Conservation (phyloP, 345 rosid genomes). For the Aurinia saxatilis region DNA sequence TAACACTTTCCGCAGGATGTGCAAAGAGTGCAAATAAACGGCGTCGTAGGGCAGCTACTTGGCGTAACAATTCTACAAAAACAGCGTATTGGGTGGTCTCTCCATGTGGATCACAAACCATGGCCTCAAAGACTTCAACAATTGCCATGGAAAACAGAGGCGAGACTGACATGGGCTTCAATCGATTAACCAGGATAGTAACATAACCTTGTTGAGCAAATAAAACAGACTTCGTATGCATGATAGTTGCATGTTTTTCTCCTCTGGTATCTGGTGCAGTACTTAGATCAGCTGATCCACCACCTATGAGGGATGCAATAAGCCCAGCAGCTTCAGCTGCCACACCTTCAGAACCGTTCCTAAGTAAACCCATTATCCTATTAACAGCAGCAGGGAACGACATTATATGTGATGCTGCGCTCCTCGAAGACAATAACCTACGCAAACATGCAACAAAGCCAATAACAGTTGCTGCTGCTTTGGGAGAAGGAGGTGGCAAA, state of each 20-base stretch:
- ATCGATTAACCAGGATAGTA: slow-evolving; percentile 73
- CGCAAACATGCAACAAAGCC: slow-evolving; percentile 95
- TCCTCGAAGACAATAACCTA: slow-evolving; percentile 83
- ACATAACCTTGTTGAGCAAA: slow-evolving; percentile 72
- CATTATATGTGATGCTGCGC: slow-evolving; percentile 94
- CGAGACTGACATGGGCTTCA: slow-evolving; percentile 93
- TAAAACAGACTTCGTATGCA: slow-evolving; percentile 93
- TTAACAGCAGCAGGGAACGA: slow-evolving; percentile 99
- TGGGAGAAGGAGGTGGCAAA: slow-evolving; percentile 97
- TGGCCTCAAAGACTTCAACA: slow-evolving; percentile 96
- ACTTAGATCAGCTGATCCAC: slow-evolving; percentile 64
- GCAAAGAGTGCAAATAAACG: slow-evolving; percentile 97
- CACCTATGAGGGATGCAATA: slow-evolving; percentile 82
- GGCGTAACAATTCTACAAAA: slow-evolving; percentile 94
- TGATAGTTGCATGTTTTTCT: slow-evolving; percentile 88
- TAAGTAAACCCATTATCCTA: slow-evolving; percentile 96
- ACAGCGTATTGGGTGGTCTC: slow-evolving; percentile 94
- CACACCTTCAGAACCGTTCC: slow-evolving; percentile 97
- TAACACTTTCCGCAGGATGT: slow-evolving; percentile 97
- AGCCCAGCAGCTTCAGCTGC: slow-evolving; percentile 93
- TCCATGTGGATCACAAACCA: slow-evolving; percentile 98
- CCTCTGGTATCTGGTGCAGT: slow-evolving; percentile 65
- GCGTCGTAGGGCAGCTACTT: slow-evolving; percentile 91
- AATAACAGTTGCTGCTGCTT: slow-evolving; percentile 98
- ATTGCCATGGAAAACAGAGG: slow-evolving; percentile 92